These are phyloP conservation scores for Marsdenia floribunda DNA, from an alignment of 257 asterid genomes.

Conservation along the genomic window DNA sequence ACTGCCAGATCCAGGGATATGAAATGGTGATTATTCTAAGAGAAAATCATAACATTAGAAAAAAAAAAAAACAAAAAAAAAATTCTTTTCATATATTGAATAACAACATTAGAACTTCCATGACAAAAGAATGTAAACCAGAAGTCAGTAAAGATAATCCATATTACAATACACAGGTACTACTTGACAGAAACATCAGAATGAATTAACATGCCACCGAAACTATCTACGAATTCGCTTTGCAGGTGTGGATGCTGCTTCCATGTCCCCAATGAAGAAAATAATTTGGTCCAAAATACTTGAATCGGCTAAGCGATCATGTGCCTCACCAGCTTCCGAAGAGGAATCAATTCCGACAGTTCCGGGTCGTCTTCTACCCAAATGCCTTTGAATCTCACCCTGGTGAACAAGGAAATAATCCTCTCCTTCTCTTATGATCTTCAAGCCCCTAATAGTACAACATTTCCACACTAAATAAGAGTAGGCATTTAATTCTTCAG, in stretches of 20 bases:
- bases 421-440: constrained; percentile 80
- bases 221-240: constrained; percentile 41
- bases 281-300: constrained; percentile 64
- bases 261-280: constrained; percentile 80
- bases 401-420: constrained; percentile 62
- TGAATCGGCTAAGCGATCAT: constrained; percentile 19
- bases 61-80: neutral
- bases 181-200: no score
- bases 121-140: neutral
- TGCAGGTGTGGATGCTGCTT: constrained; percentile 52
- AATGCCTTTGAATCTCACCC: constrained; percentile 66
- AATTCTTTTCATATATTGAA: neutral
- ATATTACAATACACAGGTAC: neutral
- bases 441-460: constrained; percentile 53
- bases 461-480: neutral
- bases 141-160: neutral
- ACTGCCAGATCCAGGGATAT: neutral
- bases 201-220: neutral
- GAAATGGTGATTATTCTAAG: no score
- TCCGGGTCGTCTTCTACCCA: constrained; percentile 45
- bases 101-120: neutral
- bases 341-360: constrained; percentile 17
- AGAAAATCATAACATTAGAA: neutral
- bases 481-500: neutral
- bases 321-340: neutral